Evolutionary conservation across 768 basidiomycete species (phyloP), one percentile per base, ranked within the genome.

Genomic region (Mycena metata): DNA sequence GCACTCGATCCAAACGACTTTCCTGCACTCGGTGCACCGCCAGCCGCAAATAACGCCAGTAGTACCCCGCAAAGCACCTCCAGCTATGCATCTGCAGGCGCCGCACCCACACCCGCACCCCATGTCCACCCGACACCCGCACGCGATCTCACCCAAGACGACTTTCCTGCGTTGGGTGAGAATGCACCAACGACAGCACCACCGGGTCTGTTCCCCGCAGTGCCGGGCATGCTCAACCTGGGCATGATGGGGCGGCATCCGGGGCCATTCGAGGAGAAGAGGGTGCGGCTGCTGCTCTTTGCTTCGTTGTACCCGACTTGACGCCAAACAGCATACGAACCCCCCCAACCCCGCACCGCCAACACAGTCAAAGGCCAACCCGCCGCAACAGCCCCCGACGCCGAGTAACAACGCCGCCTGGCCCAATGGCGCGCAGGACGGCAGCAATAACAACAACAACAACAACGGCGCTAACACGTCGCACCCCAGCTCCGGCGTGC

Each of bases 1-100:
- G 91, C 90, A 21, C 88, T 94, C 43, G 94, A 95, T 83, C 93
- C 89, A 36, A 94, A 93, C 75, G 94, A 94, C 79, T 94, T 95
- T 73, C 94, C 94, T n/a, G 93, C 92, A 16, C 87, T 95, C 21
- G 94, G 94, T 45, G 89, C 90, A 47, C 85, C 86, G 16, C 85
- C 81, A 70, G 81, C 47, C 81, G 69, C 72, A 82, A 84, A 80
- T 72, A 81, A 79, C 47, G 66, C 76, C 15, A 80, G 74, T 52
- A 82, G 79, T 42, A 81, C 70, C 45, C 63, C 70, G 15, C 67
- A 69, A 75, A 52, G 72, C 74, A 21, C 76, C 77, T 46, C 76
- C 78, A 39, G 79, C 75, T 43, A 81, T 87, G 69, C 70, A 12
- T 68, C 70, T 16, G 90, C 92, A 51, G 94, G 92, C 75, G 95